Evolutionary conservation across 2,329 filamentous ascomycete species (phyloP).

Genomic region (Ophiostoma tasmaniense): DNA sequence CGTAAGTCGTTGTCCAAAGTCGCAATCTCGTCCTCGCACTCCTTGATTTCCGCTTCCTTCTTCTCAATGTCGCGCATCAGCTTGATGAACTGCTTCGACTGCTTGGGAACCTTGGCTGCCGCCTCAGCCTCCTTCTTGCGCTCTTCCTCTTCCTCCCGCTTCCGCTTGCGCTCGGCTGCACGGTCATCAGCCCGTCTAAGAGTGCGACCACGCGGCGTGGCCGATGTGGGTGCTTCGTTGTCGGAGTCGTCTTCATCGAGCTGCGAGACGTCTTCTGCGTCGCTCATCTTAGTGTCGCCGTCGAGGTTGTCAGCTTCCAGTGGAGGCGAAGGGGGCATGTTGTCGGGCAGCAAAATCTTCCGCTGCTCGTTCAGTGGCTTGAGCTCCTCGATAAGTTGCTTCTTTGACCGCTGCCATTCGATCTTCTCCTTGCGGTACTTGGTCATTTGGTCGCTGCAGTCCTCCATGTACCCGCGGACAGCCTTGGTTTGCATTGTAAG

Average conservation of each 20-base stretch:
- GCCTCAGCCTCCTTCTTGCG: constrained; percentile 59
- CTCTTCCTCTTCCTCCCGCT: constrained; percentile 60
- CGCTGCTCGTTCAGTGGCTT: constrained; percentile 62
- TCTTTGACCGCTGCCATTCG: constrained; percentile 73
- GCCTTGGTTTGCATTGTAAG: constrained; percentile 79
- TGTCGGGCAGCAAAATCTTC: constrained; percentile 65
- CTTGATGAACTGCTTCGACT: constrained; percentile 82
- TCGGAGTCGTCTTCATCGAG: constrained; percentile 52
- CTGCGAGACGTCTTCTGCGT: constrained; percentile 54
- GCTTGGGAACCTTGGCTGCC: constrained; percentile 59
- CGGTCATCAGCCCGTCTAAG: constrained; percentile 58
- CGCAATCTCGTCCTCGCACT: constrained; percentile 77
- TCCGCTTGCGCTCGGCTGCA: constrained; percentile 67
- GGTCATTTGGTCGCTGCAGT: constrained; percentile 91
- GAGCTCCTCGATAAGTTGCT: constrained; percentile 61
- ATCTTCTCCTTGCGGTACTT: constrained; percentile 92
- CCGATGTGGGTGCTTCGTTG: constrained; percentile 55
- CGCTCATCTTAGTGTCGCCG: constrained; percentile 53
- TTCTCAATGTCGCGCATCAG: constrained; percentile 83
- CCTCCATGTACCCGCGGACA: constrained; percentile 80
- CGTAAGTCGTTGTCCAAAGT: constrained; percentile 84
- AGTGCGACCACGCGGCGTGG: constrained; percentile 43
- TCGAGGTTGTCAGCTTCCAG: constrained; percentile 42
- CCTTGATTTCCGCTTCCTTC: constrained; percentile 69
- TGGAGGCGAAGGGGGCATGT: constrained; percentile 55